phyloP scores from a whole-genome alignment of 495 filamentous ascomycete genomes.

The Trichoderma gamsii region DNA sequence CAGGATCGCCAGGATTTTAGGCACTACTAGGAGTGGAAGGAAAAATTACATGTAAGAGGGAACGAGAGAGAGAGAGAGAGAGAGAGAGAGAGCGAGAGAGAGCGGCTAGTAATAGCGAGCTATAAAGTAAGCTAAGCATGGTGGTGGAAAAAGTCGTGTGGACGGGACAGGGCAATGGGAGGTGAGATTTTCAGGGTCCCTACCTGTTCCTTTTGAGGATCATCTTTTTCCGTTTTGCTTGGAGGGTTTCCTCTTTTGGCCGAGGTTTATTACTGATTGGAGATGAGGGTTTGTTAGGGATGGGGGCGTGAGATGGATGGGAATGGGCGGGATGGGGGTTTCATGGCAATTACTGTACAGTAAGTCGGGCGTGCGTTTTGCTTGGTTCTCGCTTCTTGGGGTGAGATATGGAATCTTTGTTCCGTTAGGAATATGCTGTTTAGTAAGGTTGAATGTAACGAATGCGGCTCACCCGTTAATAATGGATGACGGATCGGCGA shows the following conservation, averaged over 20 bases:
- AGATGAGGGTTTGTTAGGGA: too few relatives aligned
- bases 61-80: background rate
- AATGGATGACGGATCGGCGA: background rate
- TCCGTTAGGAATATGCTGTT: background rate
- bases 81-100: background rate
- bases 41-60: background rate
- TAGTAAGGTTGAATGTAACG: background rate
- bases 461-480: background rate
- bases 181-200: slow-evolving; percentile 13
- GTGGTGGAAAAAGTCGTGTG: background rate
- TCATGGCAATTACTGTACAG: background rate
- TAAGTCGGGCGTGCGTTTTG: background rate
- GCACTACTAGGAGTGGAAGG: background rate
- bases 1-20: background rate
- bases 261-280: background rate
- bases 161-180: background rate
- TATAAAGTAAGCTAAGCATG: background rate
- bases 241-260: background rate
- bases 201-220: background rate
- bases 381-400: background rate
- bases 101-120: background rate
- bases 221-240: background rate
- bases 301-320: background rate
- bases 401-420: background rate
- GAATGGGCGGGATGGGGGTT: background rate